Base-by-base conservation (phyloP, 1,284 basidiomycete genomes). In the Meripilus lineatus region DNA sequence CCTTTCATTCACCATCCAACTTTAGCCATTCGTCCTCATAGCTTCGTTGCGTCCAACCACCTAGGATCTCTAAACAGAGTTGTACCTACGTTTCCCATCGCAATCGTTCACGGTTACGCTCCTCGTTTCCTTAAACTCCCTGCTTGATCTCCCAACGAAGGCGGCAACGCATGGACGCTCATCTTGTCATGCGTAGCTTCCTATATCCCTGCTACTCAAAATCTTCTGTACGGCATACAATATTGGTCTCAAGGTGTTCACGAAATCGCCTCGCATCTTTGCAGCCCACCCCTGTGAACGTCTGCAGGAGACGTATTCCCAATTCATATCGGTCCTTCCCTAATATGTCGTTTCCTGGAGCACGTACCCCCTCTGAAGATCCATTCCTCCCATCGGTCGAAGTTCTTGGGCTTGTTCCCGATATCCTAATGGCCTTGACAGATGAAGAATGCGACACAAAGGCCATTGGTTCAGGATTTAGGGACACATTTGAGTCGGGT, bases 341-440 rank as follows among this genome's bases (percentile, higher is more conserved):
- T 71, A n/a, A n/a, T n/a, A 83, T 38, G 69, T 81, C 14, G 65
- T 89, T 45, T 85, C 81, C 56, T 89, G 86, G 85, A 79, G 77
- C 51, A 74, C 77, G 45, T 63, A 71, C 70, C 8, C 41, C 45
- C 14, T 41, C 52, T 1, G 51, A 10, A n/a, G n/a, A 30, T n/a
- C n/a, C 56, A 14, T 32, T 50, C n/a, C 40, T 54, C 24, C 52
- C 52, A 23, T 46, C 54, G 6, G 28, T 38, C 1, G 55, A 58
- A 45, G 63, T 55, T 11, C 44, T 56, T 13, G 44, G 46, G 11
- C 45, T 51, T n/a, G 57, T 58, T 7, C 51, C 53, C 15, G 42
- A 47, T 4, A 28, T 38, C 6, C 40, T 54, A 23, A 45, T 63
- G 55, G 47, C 46, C 17, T 50, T 40, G n/a, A 64, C 71, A 46